Evolutionary conservation across 495 filamentous ascomycete species (phyloP).

Genomic region (Podospora anserina): DNA sequence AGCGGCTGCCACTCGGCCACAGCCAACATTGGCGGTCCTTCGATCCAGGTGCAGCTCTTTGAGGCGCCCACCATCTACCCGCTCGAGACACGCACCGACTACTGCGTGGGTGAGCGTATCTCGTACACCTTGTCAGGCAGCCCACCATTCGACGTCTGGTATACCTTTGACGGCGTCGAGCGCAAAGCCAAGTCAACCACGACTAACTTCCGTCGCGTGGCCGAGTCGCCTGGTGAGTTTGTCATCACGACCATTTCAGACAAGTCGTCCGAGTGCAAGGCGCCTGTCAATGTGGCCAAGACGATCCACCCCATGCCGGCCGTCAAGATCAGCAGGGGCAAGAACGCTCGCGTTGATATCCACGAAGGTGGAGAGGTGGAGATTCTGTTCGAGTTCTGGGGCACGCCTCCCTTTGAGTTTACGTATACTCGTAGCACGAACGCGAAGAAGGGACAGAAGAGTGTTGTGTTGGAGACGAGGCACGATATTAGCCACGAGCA

Average conservation of each 20-base stretch:
- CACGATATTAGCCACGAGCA: slow-evolving; percentile 79
- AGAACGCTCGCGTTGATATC: slow-evolving; percentile 77
- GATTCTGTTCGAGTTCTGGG: slow-evolving; percentile 89
- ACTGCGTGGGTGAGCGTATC: slow-evolving; percentile 92
- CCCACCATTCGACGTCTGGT: slow-evolving; percentile 88
- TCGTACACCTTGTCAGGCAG: slow-evolving; percentile 84
- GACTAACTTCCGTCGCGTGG: slow-evolving; percentile 84
- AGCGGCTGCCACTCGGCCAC: slow-evolving; percentile 70
- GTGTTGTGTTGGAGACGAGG: slow-evolving; percentile 80
- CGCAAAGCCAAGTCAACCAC: slow-evolving; percentile 73
- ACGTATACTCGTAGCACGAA: slow-evolving; percentile 92
- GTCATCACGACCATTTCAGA: slow-evolving; percentile 81
- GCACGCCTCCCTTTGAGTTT: slow-evolving; percentile 95
- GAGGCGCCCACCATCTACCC: slow-evolving; percentile 85
- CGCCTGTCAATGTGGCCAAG: slow-evolving; percentile 69
- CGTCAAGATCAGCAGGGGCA: slow-evolving; percentile 80
- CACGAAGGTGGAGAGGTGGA: slow-evolving; percentile 93
- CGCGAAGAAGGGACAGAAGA: slow-evolving; percentile 67
- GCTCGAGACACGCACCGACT: slow-evolving; percentile 80
- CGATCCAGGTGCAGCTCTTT: slow-evolving; percentile 82
- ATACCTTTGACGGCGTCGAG: slow-evolving; percentile 73
- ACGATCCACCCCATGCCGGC: slow-evolving; percentile 87
- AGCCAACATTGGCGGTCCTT: slow-evolving; percentile 60
- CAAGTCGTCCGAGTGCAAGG: slow-evolving; percentile 76
- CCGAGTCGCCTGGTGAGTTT: slow-evolving; percentile 84